phyloP scores from a whole-genome alignment of 345 rosid genomes.

The Ceriops tagal region DNA sequence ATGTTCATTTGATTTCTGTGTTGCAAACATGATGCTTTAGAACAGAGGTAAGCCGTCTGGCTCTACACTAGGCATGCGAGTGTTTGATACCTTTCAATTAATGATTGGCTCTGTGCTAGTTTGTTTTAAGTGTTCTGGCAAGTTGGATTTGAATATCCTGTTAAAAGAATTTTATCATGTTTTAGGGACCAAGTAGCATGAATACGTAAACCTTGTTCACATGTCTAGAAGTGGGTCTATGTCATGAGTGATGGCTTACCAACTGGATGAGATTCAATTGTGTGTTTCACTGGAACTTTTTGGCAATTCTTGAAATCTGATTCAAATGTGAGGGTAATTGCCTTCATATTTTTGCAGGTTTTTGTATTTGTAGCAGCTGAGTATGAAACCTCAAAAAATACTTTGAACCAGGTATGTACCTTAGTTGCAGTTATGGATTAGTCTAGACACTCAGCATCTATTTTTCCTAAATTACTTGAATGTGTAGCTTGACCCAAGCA shows the following conservation, averaged over 20 bases:
- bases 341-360: constrained; percentile 42
- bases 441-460: background rate
- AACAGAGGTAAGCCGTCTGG: background rate
- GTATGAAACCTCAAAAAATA: constrained; percentile 70
- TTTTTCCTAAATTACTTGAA: background rate
- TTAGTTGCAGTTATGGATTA: background rate
- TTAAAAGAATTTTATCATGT: background rate
- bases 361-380: constrained; percentile 86
- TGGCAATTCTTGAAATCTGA: background rate
- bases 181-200: too few species aligned
- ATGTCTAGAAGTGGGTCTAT: too few species aligned
- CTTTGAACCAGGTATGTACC: constrained; percentile 73
- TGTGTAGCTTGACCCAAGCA: too few species aligned
- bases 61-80: too few species aligned
- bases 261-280: too few species aligned
- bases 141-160: background rate
- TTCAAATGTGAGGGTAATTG: background rate
- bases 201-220: too few species aligned
- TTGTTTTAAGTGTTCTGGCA: background rate
- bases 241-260: too few species aligned
- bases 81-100: background rate
- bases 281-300: background rate
- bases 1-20: background rate
- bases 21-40: background rate
- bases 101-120: background rate